A percentile compares a stretch with the other conserved stretches of the same genome.
These are phyloP conservation scores for Adansonia gregorii DNA, from an alignment of 441 rosid genomes.

Conservation along the genomic window DNA sequence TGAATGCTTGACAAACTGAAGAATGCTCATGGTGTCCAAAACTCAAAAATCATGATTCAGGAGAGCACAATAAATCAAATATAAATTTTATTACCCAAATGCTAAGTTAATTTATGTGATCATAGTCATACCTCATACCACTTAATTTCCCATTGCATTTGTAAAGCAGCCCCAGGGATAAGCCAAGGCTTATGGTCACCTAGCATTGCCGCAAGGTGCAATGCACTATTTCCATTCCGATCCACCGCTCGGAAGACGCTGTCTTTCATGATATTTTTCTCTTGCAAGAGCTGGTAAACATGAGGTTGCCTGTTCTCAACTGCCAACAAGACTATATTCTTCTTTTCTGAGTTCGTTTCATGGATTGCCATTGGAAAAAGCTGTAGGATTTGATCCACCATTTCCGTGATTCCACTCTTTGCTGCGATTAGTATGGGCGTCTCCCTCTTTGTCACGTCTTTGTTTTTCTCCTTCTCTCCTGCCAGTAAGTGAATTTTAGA, in stretches of 20 bases:
- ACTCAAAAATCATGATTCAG: background rate
- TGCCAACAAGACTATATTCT: slow-evolving; percentile 40
- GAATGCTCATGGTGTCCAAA: background rate
- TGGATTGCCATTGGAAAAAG: slow-evolving; percentile 35
- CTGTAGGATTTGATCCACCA: slow-evolving; percentile 36
- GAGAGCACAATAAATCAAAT: background rate
- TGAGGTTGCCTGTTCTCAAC: slow-evolving; percentile 36
- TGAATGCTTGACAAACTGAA: slow-evolving; percentile 49
- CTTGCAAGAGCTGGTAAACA: slow-evolving; percentile 31
- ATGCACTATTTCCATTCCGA: slow-evolving; percentile 39
- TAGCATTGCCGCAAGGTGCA: slow-evolving; percentile 44
- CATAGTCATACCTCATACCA: slow-evolving; percentile 36
- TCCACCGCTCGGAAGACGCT: slow-evolving; percentile 37
- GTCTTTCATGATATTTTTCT: slow-evolving; percentile 32
- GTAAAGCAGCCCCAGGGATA: slow-evolving; percentile 45
- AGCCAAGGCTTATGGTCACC: slow-evolving; percentile 42
- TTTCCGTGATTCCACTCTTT: slow-evolving; percentile 35
- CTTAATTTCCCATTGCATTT: slow-evolving; percentile 49
- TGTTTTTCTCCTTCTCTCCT: background rate
- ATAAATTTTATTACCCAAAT: background rate
- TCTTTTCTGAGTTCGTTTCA: slow-evolving; percentile 32
- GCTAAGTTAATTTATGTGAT: background rate
- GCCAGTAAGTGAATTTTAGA: background rate
- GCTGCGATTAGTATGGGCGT: slow-evolving; percentile 40
- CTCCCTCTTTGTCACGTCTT: slow-evolving; percentile 20